Conservation (phyloP, 495 filamentous ascomycete genomes). For the Penicillium dipodomyicola region DNA sequence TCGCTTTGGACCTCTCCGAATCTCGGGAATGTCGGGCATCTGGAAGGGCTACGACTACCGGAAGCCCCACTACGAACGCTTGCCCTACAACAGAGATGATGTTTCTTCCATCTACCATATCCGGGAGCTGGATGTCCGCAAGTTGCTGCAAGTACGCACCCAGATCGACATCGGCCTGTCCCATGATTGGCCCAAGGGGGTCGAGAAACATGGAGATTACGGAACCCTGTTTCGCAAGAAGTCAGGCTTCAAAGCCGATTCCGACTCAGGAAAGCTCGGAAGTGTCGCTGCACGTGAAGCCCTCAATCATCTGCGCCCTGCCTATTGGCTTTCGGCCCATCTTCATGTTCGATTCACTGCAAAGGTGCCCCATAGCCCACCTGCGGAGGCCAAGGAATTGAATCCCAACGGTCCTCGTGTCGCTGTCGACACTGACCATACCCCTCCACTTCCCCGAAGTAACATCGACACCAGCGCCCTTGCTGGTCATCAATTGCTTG, state of each 20-base stretch:
- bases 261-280: constrained; percentile 67
- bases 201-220: constrained; percentile 72
- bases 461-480: background rate
- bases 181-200: constrained; percentile 87
- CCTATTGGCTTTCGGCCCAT: constrained; percentile 93
- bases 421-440: background rate
- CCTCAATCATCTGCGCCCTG: constrained; percentile 74
- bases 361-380: constrained; percentile 57
- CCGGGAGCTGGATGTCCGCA: constrained; percentile 85
- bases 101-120: constrained; percentile 80
- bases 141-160: constrained; percentile 77
- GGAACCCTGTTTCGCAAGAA: constrained; percentile 65
- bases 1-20: constrained; percentile 75
- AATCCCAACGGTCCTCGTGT: background rate
- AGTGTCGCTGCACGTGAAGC: constrained; percentile 74
- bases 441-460: background rate
- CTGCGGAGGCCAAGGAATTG: background rate
- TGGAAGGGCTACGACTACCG: constrained; percentile 85
- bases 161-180: constrained; percentile 88
- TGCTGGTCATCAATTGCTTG: background rate
- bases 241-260: constrained; percentile 69
- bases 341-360: constrained; percentile 84
- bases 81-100: constrained; percentile 75
- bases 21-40: constrained; percentile 89
- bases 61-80: constrained; percentile 76